Conservation (phyloP, 148 eudicot genomes). For the Chenopodium quinoa region DNA sequence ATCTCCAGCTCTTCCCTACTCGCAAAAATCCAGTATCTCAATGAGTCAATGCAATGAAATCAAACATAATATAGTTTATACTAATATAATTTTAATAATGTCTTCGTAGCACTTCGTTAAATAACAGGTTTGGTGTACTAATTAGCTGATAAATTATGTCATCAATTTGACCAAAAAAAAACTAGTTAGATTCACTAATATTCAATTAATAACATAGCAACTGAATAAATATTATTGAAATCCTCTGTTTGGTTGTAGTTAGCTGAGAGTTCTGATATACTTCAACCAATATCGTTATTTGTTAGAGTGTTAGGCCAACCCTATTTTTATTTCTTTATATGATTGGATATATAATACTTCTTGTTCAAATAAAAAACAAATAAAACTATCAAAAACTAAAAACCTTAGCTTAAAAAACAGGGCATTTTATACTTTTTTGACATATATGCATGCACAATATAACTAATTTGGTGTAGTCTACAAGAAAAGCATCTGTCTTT, state of each 20-base stretch:
- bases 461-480: conserved; percentile 34
- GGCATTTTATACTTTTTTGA: conserved; percentile 3
- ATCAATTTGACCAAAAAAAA: neutral
- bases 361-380: neutral
- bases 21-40: no score
- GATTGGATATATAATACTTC: neutral
- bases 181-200: neutral
- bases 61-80: no score
- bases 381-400: neutral
- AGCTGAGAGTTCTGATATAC: conserved; percentile 13
- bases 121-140: no score
- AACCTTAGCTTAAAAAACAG: conserved; percentile 30
- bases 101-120: no score
- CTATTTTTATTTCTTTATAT: neutral
- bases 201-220: neutral
- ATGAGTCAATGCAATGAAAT: no score
- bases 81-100: no score
- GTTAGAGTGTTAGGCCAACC: conserved; percentile 22
- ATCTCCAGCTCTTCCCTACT: no score
- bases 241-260: conserved; percentile 16
- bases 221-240: neutral
- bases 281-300: conserved; percentile 11
- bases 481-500: conserved; percentile 26
- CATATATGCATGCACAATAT: neutral
- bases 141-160: neutral